phyloP scores from a whole-genome alignment of 2,329 filamentous ascomycete genomes.

The Elsinoe batatas region DNA sequence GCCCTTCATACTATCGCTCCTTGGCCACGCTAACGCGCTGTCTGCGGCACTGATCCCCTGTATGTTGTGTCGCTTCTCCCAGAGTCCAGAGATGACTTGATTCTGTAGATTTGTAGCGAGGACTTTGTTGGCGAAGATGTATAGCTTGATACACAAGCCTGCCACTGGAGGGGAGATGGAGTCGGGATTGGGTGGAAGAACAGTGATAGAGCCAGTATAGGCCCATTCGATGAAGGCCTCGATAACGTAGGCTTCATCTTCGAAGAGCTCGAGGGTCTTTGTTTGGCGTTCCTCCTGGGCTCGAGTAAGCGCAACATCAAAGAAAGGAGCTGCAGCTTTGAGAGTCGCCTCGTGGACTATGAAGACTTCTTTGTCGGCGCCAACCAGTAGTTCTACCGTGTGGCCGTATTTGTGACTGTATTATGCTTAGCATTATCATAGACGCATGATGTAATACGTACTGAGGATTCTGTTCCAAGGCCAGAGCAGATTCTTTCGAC shows the following conservation, averaged over 20 bases:
- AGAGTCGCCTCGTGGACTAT: slow-evolving; percentile 14
- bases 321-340: neutral
- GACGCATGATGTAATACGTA: no score
- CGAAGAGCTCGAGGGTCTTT: neutral
- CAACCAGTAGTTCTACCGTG: slow-evolving; percentile 4
- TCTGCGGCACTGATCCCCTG: neutral
- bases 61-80: neutral
- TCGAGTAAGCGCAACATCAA: neutral
- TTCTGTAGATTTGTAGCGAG: neutral
- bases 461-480: no score
- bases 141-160: neutral
- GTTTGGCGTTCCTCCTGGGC: neutral
- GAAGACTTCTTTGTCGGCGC: slow-evolving; percentile 5
- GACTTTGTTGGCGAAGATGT: neutral
- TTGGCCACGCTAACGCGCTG: neutral
- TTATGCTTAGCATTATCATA: no score
- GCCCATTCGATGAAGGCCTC: neutral
- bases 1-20: no score
- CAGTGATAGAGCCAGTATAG: neutral
- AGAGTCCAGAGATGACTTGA: neutral
- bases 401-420: slow-evolving; percentile 2
- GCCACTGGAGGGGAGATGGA: neutral
- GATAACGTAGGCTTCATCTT: neutral
- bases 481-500: no score
- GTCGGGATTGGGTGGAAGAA: neutral